phyloP scores from a whole-genome alignment of 2,329 filamentous ascomycete genomes.

The Pestalotiopsis sp. region DNA sequence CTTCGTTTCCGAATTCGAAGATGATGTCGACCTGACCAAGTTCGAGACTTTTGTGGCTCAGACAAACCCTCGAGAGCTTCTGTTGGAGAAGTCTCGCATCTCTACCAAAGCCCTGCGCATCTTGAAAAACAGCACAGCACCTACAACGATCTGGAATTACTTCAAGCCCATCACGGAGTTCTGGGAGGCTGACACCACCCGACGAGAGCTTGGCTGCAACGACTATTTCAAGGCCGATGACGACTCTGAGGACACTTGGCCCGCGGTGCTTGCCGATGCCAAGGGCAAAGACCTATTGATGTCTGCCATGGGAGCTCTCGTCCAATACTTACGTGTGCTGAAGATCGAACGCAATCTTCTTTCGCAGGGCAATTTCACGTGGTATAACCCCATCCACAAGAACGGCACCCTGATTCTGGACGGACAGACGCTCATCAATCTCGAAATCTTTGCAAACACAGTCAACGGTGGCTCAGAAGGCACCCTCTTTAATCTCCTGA shows the following conservation, averaged over 20 bases:
- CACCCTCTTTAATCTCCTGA: conserved; percentile 87
- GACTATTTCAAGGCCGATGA: conserved; percentile 75
- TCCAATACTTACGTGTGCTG: conserved; percentile 83
- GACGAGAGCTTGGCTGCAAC: conserved; percentile 78
- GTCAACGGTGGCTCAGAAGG: conserved; percentile 84
- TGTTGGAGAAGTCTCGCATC: conserved; percentile 84
- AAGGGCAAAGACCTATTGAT: conserved; percentile 81
- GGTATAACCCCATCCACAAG: conserved; percentile 88
- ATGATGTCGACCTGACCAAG: conserved; percentile 91
- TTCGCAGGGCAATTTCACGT: conserved; percentile 86
- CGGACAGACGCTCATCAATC: conserved; percentile 93
- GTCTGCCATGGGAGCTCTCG: conserved; percentile 86
- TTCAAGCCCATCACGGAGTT: conserved; percentile 88
- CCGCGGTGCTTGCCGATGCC: conserved; percentile 70
- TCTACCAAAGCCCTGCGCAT: conserved; percentile 91
- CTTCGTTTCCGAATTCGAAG: conserved; percentile 86
- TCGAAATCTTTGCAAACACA: conserved; percentile 95
- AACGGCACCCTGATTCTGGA: conserved; percentile 93
- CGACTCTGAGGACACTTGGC: conserved; percentile 68
- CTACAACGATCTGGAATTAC: conserved; percentile 94
- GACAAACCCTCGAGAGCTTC: conserved; percentile 82
- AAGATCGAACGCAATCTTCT: conserved; percentile 89
- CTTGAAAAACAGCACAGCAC: conserved; percentile 91
- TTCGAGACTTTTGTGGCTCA: conserved; percentile 98
- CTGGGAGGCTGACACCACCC: conserved; percentile 81